phyloP scores from a whole-genome alignment of 495 filamentous ascomycete species.

The Parathielavia appendiculata region DNA sequence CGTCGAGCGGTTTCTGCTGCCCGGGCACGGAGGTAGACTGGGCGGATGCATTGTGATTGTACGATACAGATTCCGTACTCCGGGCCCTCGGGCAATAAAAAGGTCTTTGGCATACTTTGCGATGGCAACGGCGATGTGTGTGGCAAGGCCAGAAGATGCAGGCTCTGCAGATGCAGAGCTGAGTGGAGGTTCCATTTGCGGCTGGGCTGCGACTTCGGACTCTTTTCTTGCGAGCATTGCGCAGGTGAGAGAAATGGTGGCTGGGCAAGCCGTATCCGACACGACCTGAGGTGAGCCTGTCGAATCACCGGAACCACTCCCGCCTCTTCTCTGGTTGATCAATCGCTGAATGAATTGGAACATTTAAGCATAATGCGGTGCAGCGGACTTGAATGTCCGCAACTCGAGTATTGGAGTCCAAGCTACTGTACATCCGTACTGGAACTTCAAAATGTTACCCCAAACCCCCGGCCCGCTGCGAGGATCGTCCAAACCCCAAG shows the following conservation, averaged over 20 bases:
- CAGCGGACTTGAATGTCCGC: background rate
- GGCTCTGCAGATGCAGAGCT: background rate
- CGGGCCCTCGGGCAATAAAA: slow-evolving; percentile 16
- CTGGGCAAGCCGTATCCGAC: too few species aligned
- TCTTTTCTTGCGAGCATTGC: too few species aligned
- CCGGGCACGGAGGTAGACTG: slow-evolving; percentile 11
- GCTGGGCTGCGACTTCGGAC: slow-evolving; percentile 5
- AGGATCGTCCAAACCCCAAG: slow-evolving; percentile 8
- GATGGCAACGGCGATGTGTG: background rate
- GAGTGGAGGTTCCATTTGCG: background rate
- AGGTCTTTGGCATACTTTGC: slow-evolving; percentile 1
- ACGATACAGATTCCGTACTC: slow-evolving; percentile 25
- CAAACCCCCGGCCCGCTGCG: slow-evolving; percentile 13
- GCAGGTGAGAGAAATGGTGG: too few species aligned
- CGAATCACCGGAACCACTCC: too few species aligned
- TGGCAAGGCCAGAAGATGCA: background rate
- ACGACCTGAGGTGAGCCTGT: too few species aligned
- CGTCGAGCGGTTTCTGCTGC: slow-evolving; percentile 19
- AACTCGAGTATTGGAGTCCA: background rate
- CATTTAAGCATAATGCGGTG: background rate
- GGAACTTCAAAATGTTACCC: background rate
- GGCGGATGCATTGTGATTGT: slow-evolving; percentile 26
- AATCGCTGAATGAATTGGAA: too few species aligned
- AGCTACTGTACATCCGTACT: too few species aligned
- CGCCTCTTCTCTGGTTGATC: too few species aligned